Evolutionary conservation across 106 monocot genomes (phyloP).

Genomic region (Allium sativum): DNA sequence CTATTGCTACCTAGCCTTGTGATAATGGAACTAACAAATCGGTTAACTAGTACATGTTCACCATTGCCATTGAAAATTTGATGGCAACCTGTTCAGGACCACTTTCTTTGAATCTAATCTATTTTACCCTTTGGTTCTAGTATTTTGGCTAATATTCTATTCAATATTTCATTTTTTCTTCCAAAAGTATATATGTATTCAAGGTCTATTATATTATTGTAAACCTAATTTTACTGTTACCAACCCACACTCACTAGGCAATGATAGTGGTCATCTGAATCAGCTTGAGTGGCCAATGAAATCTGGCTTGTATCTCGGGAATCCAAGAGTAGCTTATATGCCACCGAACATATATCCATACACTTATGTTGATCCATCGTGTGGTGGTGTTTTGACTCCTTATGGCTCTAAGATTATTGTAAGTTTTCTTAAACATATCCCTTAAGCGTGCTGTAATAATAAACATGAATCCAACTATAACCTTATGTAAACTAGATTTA

Average conservation of each 20-base stretch:
- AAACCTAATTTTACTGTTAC: neutral
- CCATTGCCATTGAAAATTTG: neutral
- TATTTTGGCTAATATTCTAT: neutral
- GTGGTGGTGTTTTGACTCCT: constrained; percentile 29
- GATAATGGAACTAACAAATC: too few species aligned
- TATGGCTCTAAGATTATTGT: constrained; percentile 51
- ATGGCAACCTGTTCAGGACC: neutral
- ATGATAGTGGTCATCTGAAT: constrained; percentile 22
- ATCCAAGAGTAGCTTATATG: constrained; percentile 24
- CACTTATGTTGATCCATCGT: constrained; percentile 42
- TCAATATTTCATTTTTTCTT: neutral
- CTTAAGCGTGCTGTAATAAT: too few species aligned
- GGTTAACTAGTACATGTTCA: too few species aligned
- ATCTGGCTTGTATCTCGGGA: constrained; percentile 24
- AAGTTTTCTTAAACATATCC: constrained; percentile 15
- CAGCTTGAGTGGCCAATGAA: constrained; percentile 22
- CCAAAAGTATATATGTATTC: neutral
- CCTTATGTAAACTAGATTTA: too few species aligned
- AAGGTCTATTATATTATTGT: neutral
- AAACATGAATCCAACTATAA: too few species aligned
- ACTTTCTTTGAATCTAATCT: neutral
- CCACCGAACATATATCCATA: constrained; percentile 33
- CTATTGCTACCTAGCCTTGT: too few species aligned
- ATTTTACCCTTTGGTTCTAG: neutral
- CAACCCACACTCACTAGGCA: constrained; percentile 11